Evolutionary conservation across 805 yeast genomes (phyloP), one percentile per base, ranked within the genome.

Genomic region (Phaffomyces opuntiae): DNA sequence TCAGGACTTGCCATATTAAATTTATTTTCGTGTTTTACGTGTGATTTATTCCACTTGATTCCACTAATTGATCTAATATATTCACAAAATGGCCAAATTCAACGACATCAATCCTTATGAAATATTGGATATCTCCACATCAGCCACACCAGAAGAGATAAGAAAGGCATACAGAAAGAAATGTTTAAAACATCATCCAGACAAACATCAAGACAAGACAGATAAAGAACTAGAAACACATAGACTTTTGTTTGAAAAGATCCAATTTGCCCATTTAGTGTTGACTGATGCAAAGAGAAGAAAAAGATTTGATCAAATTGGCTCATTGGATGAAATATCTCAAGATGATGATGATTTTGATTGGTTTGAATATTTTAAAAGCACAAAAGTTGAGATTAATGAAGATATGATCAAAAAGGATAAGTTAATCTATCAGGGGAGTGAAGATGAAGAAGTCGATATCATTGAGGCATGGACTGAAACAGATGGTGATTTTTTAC

Each of bases 211-310:
- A 56, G 65, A 53, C 40, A 49, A 47, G 12, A 65, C 60, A 9
- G 69, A 63, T 39, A 63, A 62, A 34, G 63, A 51, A 21, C 4
- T 21, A 21, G 24, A 21, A 11, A 65, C 56, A 41, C 61, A 71
- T 33, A 68, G 64, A 44, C 40, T 33, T n/a, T 55, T 54, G 49
- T 88, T 89, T 61, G 84, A 87, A 42, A 66, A 76, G 53, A 73
- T 88, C 17, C 90, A 87, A 59, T 81, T 86, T 55, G 82, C 95
- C 19, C 87, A 85, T 60, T 69, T 81, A 38, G 72, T 88, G 0
- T 66, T 88, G 25, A 69, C 78, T 26, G 93, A 88, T 56, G 66
- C 72, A 0, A 60, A 63, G 34, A 73, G 76, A 50, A 68, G 87
- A 27, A 68, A 67, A 38, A 62, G 75, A 19, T 88, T 77, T 57